Base-by-base conservation (phyloP, 768 basidiomycete species). In the Rhodotorula paludigena region DNA sequence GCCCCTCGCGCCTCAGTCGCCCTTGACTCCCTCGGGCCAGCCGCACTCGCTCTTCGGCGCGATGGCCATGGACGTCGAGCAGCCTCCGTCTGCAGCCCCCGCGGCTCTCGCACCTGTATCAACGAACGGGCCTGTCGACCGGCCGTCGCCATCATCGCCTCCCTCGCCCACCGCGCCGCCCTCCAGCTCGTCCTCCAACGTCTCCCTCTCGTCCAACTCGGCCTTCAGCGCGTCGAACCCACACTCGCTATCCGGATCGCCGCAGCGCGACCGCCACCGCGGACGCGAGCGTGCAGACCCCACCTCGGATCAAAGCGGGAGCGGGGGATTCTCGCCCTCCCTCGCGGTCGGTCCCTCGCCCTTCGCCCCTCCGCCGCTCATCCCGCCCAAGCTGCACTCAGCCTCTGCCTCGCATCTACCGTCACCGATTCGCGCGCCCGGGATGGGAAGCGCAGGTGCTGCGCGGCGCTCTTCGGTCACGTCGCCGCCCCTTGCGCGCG, bases 21-120 rank as follows among this genome's bases (percentile, higher is more conserved):
- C 49, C 7, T 18, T 51, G 35, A 28, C 53, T 7, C 35, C 25
- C 16, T 33, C 49, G 8, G 21, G 33, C 32, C 49, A 20, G 16
- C 49, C 30, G 8, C 49, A 21, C 14, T 51, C 49, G 20, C 49
- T 51, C 32, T 23, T 33, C 30, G 12, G 30, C 16, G 49, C 10
- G 18, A 33, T 33, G 30, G 30, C 23, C 49, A 49, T 59, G 47
- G 58, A 59, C n/a, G 58, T 60, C 30, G 35, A 36, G 38, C 35
- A 38, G 36, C 38, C 1, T 16, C 47, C n/a, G 16, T 15, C 25
- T 20, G 11, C 14, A n/a, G 2, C 32, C 30, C 30, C 8, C 49
- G 18, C 28, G 11, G 10, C 49, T 12, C 1, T 48, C 47, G n/a
- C 12, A n/a, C 45, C 45, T n/a, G n/a, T n/a, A n/a, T n/a, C n/a